These are phyloP conservation scores for Corymbia citriodora DNA, from an alignment of 441 rosid genomes.

Conservation along the genomic window DNA sequence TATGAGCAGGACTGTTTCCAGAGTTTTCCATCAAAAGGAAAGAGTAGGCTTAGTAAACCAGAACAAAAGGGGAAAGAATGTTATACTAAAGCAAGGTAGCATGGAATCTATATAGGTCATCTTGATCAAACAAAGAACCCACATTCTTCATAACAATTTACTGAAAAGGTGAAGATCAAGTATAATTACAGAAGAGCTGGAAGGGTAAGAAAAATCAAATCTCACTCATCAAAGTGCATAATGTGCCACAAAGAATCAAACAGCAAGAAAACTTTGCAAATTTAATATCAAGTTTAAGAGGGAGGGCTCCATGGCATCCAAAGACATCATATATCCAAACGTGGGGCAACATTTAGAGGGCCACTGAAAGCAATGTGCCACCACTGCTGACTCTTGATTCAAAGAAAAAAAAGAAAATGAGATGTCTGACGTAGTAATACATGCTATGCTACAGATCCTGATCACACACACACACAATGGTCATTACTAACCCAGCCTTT, in stretches of 20 bases:
- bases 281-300: not conserved
- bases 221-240: not conserved
- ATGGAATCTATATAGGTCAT: not conserved
- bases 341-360: not conserved
- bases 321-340: not conserved
- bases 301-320: not conserved
- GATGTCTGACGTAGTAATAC: not conserved
- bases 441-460: not conserved
- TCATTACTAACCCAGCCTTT: not conserved
- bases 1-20: slow-evolving; percentile 82
- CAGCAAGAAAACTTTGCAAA: not conserved
- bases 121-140: not conserved
- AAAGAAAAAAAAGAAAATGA: not conserved
- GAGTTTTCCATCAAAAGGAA: slow-evolving; percentile 1
- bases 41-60: not conserved
- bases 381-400: not conserved
- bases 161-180: not conserved
- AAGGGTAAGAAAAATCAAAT: not conserved
- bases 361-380: not conserved
- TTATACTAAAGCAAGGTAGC: not conserved
- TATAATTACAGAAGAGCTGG: not conserved
- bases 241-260: not conserved
- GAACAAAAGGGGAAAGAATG: not conserved
- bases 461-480: not conserved
- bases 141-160: not conserved